Evolutionary conservation across 1,284 basidiomycete genomes (phyloP), one percentile per base, ranked within the genome.

Genomic region (Leccinum solheimii): DNA sequence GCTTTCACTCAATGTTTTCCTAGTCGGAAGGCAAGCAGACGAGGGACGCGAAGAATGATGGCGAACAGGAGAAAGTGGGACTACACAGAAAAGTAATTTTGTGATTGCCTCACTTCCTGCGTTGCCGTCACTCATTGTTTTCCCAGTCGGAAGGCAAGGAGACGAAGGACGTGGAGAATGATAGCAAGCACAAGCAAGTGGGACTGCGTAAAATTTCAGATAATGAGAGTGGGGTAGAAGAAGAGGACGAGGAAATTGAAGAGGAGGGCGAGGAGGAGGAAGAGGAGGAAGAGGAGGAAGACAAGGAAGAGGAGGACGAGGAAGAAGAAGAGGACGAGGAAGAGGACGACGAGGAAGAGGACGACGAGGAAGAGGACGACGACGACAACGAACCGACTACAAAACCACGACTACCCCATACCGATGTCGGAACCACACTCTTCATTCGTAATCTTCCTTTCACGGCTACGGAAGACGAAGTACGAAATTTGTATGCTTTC

Each of bases 361-460:
- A 73, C 2, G 71, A 68, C 11, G 79, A 77, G n/a, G 78, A 75
- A 8, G 77, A 78, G 1, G 75, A 75, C 5, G 83, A 85, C 38
- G 77, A 81, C 21, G 63, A 66, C 11, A 56, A 71, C 11, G 63
- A 62, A 58, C 57, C 62, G 5, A 84, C 83, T 9, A 78, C 82
- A 57, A 91, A 88, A 72, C 92, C 93, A 4, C 80, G 83, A 53
- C 79, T 95, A 10, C 94, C 93, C 11, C 81, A 86, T 23, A 88
- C 92, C 13, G 92, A 95, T 64, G 84, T 86, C 5, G 96, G 95
- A 5, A 95, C 89, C 1, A 99, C 97, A 0, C 80, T 99, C 3
- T 99, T 99, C 76, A 83, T 99, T 53, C 89, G 97, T 43, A 99
- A 99, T 71, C 80, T 99, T 10, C 92, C 96, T 0, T 99, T 95